A percentile compares a stretch with the other conserved stretches of the same genome.
These are phyloP conservation scores for Volvariella surrecta DNA, from an alignment of 1,284 basidiomycete genomes.

Conservation along the genomic window DNA sequence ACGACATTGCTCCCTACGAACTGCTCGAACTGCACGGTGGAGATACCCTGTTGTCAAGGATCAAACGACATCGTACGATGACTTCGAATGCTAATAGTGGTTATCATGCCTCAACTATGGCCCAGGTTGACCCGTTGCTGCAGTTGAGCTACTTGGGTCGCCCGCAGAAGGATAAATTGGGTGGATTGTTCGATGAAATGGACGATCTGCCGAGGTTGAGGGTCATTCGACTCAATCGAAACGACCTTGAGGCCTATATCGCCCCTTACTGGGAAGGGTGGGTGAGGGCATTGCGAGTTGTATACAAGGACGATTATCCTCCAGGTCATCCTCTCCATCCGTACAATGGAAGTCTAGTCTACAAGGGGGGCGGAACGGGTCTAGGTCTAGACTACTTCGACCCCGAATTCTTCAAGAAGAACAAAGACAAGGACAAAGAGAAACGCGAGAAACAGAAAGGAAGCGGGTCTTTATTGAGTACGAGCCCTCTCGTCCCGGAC, in stretches of 20 bases:
- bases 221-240: constrained; percentile 10
- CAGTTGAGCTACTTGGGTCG: no score
- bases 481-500: no score
- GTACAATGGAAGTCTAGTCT: constrained; percentile 2
- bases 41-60: not conserved
- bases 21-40: constrained; percentile 38
- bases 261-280: constrained; percentile 63
- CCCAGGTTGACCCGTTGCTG: no score
- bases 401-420: not conserved
- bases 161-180: no score
- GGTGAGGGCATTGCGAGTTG: constrained; percentile 43
- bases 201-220: not conserved
- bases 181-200: no score
- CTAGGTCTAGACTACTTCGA: not conserved
- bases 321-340: constrained; percentile 5
- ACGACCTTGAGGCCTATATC: constrained; percentile 36
- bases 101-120: no score
- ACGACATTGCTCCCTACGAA: constrained; percentile 48
- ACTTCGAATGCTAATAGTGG: no score
- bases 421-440: constrained; percentile 4
- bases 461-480: not conserved
- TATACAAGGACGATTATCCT: constrained; percentile 19
- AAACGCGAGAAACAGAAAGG: constrained; percentile 3
- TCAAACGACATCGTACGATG: no score
- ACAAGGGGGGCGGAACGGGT: not conserved